phyloP scores from a whole-genome alignment of 2,329 filamentous ascomycete species.

The Botryotinia convoluta region DNA sequence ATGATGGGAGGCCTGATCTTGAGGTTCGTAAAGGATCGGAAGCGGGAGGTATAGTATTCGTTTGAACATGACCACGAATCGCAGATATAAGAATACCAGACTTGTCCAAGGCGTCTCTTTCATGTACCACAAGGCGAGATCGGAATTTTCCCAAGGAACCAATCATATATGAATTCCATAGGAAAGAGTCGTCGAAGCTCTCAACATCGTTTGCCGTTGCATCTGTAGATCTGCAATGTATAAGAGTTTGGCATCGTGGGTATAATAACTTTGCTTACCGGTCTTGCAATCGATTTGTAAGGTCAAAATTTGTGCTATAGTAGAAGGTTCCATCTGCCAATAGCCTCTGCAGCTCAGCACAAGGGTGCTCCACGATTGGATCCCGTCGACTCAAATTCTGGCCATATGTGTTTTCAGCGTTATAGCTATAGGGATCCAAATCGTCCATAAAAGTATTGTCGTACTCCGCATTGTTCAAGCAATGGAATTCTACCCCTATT shows the following conservation, averaged over 20 bases:
- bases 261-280: constrained; percentile 49
- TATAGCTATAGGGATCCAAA: constrained; percentile 37
- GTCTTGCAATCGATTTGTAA: constrained; percentile 90
- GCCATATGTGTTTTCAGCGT: constrained; percentile 42
- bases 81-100: constrained; percentile 89
- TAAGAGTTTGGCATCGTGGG: constrained; percentile 20
- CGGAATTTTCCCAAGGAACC: constrained; percentile 87
- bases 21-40: constrained; percentile 66
- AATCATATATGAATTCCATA: constrained; percentile 99
- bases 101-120: constrained; percentile 76
- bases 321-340: constrained; percentile 94
- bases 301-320: constrained; percentile 96
- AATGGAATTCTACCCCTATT: constrained; percentile 85
- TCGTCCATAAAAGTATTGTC: constrained; percentile 67
- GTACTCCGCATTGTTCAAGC: constrained; percentile 81
- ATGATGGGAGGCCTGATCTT: constrained; percentile 72
- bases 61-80: constrained; percentile 88
- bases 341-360: constrained; percentile 85
- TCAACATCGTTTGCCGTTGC: constrained; percentile 82
- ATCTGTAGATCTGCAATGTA: constrained; percentile 62
- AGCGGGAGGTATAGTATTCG: constrained; percentile 77
- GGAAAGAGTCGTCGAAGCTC: constrained; percentile 84
- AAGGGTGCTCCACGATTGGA: constrained; percentile 77
- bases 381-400: constrained; percentile 64
- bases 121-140: constrained; percentile 70